Evolutionary conservation across 2,329 filamentous ascomycete species (phyloP), one percentile per base, ranked within the genome.

Genomic region (Fusarium zealandicum): DNA sequence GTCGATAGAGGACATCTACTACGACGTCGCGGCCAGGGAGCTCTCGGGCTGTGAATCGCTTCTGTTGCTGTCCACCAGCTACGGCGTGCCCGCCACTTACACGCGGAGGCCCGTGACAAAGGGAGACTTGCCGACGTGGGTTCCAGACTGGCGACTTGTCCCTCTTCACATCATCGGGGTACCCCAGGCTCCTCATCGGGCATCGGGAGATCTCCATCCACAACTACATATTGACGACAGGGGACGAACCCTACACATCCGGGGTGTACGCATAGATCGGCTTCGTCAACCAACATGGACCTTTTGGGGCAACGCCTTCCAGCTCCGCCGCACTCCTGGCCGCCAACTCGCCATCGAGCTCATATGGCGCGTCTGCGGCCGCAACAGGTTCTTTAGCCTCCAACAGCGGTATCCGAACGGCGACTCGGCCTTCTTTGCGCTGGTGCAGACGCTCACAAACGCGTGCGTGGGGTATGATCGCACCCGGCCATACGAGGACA

Each of bases 111-210:
- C 41, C 1, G 40, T 45, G 28, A 17, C 22, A 12, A 48, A 28
- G 18, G 42, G 32, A 3, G 14, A 46, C 16, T 20, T 75, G 4
- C 73, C 73, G 1, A 71, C 72, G 0, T 76, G 73, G 73, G 73
- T 73, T 20, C 73, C 73, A 1, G 73, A 76, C 62, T 75, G 73
- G 74, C 66, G 70, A 2, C 48, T 68, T 6, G 47, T 66, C 6
- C 70, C 71, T 11, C 45, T 71, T 1, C 72, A 75, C 32, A 61
- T 75, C 8, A 59, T 75, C 12, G 69, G 66, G 2, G 65, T 70
- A 1, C 72, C 72, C 0, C 62, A 56, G 10, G 70, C 69, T 11
- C 71, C 69, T 2, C 72, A 74, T 25, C 54, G 64, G 11, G 72
- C 72, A 8, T 63, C 67, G 0, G 66, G 69, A 7, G 48, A 61